Percentiles rank a stretch among this genome's conserved stretches.
Conservation (phyloP, 2,329 filamentous ascomycete species). For the Fusarium veterinarium region DNA sequence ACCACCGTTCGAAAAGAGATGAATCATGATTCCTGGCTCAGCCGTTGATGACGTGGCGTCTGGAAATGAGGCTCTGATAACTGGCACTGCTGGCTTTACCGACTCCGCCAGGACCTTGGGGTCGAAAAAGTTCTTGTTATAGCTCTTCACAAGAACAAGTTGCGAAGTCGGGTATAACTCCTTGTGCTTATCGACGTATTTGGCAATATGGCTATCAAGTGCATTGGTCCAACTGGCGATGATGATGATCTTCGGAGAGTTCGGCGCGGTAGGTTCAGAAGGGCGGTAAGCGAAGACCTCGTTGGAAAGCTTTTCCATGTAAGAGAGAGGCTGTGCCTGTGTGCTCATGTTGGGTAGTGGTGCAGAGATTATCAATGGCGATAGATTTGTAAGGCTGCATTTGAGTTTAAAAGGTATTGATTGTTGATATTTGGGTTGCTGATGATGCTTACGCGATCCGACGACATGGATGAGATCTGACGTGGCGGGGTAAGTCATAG, state of each 20-base stretch:
- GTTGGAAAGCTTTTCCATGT: constrained; percentile 20
- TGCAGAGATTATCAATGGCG: too few relatives aligned
- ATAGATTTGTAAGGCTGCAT: not conserved
- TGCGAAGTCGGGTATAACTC: not conserved
- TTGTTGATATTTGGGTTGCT: not conserved
- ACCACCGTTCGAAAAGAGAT: constrained; percentile 22
- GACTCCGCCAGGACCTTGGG: not conserved
- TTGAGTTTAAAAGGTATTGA: not conserved
- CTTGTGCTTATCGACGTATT: constrained; percentile 27
- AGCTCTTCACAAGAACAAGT: constrained; percentile 11
- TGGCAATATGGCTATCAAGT: constrained; percentile 19
- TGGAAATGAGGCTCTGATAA: not conserved
- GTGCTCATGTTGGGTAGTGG: not conserved
- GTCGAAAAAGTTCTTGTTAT: constrained; percentile 3
- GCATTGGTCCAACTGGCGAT: constrained; percentile 27
- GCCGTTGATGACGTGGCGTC: not conserved
- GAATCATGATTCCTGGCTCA: not conserved
- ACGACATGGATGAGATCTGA: not conserved
- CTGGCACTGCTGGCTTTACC: not conserved
- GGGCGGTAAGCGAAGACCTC: constrained; percentile 18
- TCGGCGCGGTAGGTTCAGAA: not conserved
- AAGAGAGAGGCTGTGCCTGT: constrained; percentile 9
- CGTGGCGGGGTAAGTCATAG: constrained; percentile 5
- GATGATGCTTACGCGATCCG: constrained; percentile 1
- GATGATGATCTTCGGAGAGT: constrained; percentile 18